Evolutionary conservation across 1,139 yeast genomes (phyloP), one percentile per base, ranked within the genome.

Genomic region (Magnusiomyces ingens): DNA sequence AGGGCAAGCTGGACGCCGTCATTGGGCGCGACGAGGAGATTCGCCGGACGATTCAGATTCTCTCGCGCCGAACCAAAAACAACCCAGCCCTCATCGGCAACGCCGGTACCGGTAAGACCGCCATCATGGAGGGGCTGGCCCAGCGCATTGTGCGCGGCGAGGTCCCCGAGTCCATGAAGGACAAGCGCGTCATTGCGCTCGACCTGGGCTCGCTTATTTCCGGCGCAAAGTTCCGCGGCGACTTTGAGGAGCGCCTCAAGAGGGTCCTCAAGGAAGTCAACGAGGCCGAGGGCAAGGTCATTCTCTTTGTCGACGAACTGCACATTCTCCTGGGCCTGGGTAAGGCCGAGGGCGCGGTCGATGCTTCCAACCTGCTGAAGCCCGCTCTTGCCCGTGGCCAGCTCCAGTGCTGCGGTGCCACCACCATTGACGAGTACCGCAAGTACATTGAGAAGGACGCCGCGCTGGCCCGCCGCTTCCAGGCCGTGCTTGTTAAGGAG

Each of bases 51-150:
- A 84, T 93, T 53, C 98, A 93, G 67, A 90, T 93, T 52, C 73
- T 93, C 49, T 88, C 96, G 0, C 75, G 99, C 61, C 76, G 99
- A 66, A 90, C 97, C 1, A 93, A 93, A 68, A 91, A 91, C 66
- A 93, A 93, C 65, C 98, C 98, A 0, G 95, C 93, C 0, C 71
- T 93, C 51, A 89, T 91, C 52, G 99, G 98, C 58, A 82, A 87
- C 60, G 98, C 99, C 0, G 99, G 99, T 71, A 94, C 96, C 0
- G 99, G 99, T 71, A 93, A 93, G 70, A 93, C 98, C 0, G 95
- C 97, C 4, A 83, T 93, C 52, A 85, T 93, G 81, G 99, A 93
- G 68, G 99, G 98, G 0, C 75, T 93, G 50, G 98, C 98, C 0
- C 98, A 93, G 70, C 73, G 97, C 62, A 90, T 93, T 53, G 81